These are phyloP conservation scores for Aspergillus olivimuriae DNA, from an alignment of 495 filamentous ascomycete species.

Conservation along the genomic window DNA sequence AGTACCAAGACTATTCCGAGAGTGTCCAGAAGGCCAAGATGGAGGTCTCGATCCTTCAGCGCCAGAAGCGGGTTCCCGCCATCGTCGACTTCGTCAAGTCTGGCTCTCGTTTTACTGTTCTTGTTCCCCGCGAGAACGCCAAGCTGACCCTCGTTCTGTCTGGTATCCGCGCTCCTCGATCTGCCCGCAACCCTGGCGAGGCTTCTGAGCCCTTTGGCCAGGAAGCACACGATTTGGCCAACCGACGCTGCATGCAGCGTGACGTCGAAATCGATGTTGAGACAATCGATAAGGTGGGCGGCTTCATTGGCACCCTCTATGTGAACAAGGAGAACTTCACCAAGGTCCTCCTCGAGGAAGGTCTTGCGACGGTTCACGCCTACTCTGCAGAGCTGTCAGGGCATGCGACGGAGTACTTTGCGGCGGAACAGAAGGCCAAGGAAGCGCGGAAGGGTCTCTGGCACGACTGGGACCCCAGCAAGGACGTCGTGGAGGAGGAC, in stretches of 20 bases:
- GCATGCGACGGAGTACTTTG: conserved; percentile 77
- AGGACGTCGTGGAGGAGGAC: conserved; percentile 56
- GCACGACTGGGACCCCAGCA: conserved; percentile 87
- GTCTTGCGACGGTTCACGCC: conserved; percentile 79
- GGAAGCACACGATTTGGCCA: conserved; percentile 87
- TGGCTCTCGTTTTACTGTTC: conserved; percentile 85
- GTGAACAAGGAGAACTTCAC: conserved; percentile 95
- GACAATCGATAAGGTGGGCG: conserved; percentile 91
- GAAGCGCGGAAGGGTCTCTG: conserved; percentile 80
- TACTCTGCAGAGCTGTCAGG: conserved; percentile 96
- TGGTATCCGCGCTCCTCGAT: conserved; percentile 86
- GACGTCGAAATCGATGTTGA: conserved; percentile 96
- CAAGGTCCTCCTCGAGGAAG: conserved; percentile 89
- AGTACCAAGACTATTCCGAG: conserved; percentile 86
- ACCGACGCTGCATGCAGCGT: conserved; percentile 81
- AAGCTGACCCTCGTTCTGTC: conserved; percentile 94
- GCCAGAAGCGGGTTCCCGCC: conserved; percentile 88
- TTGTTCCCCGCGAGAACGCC: conserved; percentile 87
- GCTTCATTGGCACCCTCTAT: conserved; percentile 93
- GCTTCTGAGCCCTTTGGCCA: conserved; percentile 89
- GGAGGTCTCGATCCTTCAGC: conserved; percentile 74
- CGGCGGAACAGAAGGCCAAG: conserved; percentile 84
- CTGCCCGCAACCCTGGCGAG: conserved; percentile 73
- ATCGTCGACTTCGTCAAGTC: conserved; percentile 97
- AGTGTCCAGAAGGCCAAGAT: conserved; percentile 91